phyloP scores from a whole-genome alignment of 371 early-diverging fungal species.

The Mucor velutinosus region DNA sequence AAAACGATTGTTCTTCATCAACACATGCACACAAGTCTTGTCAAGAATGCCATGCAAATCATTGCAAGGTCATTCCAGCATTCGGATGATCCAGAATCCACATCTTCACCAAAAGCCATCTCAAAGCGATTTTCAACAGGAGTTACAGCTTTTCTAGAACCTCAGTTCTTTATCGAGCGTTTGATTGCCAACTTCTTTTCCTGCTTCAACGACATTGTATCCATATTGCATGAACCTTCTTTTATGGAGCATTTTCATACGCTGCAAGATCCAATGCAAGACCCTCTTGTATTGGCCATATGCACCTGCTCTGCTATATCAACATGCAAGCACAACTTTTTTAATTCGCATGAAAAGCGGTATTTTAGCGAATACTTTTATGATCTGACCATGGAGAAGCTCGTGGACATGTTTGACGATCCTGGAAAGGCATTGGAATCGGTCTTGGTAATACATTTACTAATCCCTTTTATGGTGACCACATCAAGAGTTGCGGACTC shows the following conservation, averaged over 20 bases:
- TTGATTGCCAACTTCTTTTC: conserved; percentile 14
- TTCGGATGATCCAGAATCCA: neutral
- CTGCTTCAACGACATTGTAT: conserved; percentile 9
- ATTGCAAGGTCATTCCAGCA: neutral
- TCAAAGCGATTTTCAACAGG: conserved; percentile 5
- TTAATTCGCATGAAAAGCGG: conserved; percentile 16
- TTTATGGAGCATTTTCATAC: conserved; percentile 8
- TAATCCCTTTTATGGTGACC: conserved; percentile 5
- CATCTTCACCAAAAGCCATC: neutral
- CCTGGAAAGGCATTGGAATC: conserved; percentile 16
- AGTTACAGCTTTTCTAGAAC: neutral
- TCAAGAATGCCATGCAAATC: conserved; percentile 1
- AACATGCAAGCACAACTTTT: conserved; percentile 10
- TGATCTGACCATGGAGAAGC: neutral
- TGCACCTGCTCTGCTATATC: conserved; percentile 4
- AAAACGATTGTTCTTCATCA: conserved; percentile 2
- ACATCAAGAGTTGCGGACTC: conserved; percentile 10
- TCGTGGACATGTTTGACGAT: conserved; percentile 23
- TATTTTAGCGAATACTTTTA: conserved; percentile 23
- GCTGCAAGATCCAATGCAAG: conserved; percentile 10
- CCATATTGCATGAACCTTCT: conserved; percentile 18
- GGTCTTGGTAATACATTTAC: conserved; percentile 9
- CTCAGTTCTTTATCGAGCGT: neutral
- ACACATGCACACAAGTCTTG: neutral
- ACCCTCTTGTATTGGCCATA: conserved; percentile 18